These are phyloP conservation scores for Colletotrichum sansevieriae DNA, from an alignment of 2,329 filamentous ascomycete genomes.

Conservation along the genomic window DNA sequence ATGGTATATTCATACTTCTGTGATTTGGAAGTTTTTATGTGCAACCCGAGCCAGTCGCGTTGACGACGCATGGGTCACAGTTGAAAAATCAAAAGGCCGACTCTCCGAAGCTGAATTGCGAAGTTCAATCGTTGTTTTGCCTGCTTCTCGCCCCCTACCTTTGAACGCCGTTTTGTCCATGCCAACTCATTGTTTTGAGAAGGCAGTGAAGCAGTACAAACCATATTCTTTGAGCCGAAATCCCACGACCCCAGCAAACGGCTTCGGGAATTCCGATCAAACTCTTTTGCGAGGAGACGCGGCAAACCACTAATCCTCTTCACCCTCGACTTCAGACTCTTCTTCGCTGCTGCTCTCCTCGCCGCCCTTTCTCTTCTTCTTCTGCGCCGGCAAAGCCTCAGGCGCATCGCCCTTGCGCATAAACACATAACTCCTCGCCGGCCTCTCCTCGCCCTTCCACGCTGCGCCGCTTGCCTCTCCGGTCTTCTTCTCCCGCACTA, in stretches of 20 bases:
- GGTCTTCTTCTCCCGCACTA: conserved; percentile 63
- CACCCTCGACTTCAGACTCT: conserved; percentile 45
- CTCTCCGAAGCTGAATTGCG: conserved; percentile 1
- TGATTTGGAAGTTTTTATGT: not conserved
- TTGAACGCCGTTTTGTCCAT: conserved; percentile 30
- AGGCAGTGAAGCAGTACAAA: not conserved
- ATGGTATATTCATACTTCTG: conserved; percentile 14
- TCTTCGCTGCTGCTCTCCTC: conserved; percentile 46
- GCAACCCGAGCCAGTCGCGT: not conserved
- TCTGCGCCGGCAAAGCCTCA: conserved; percentile 44
- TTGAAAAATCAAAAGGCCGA: not conserved
- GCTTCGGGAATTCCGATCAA: not conserved
- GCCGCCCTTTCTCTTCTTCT: conserved; percentile 50
- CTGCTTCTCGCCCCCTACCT: conserved; percentile 3
- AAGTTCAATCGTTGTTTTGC: not conserved
- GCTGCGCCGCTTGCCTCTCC: conserved; percentile 56
- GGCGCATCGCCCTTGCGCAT: conserved; percentile 67
- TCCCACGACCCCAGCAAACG: not conserved
- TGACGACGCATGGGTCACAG: not conserved
- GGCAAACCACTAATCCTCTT: conserved; percentile 43
- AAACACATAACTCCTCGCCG: conserved; percentile 72
- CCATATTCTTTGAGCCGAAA: not conserved
- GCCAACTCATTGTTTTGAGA: conserved; percentile 9
- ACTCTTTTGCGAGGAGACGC: not conserved
- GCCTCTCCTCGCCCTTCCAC: conserved; percentile 58